Conservation (phyloP, 352 stramenopile species). For the Phytophthora sp. region DNA sequence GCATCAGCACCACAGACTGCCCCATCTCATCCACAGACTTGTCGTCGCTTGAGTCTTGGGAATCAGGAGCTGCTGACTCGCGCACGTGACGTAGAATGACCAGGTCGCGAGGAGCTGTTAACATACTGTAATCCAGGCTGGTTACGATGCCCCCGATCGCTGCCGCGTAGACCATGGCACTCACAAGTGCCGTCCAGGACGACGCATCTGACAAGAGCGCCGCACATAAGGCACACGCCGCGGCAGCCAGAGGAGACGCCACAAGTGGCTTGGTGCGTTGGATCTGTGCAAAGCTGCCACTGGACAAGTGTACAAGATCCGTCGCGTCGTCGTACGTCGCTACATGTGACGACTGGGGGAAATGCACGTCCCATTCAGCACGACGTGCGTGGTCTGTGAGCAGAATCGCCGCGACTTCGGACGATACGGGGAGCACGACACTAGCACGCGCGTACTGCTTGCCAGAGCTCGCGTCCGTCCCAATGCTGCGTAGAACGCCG, state of each 20-base stretch:
- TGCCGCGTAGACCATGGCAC: slow-evolving; percentile 57
- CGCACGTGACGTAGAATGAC: slow-evolving; percentile 80
- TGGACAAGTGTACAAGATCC: slow-evolving; percentile 72
- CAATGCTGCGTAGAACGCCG: slow-evolving; percentile 70
- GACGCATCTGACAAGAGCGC: slow-evolving; percentile 42
- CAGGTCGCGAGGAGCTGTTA: slow-evolving; percentile 65
- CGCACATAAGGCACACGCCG: slow-evolving; percentile 49
- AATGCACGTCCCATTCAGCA: slow-evolving; percentile 82
- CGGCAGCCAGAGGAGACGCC: slow-evolving; percentile 54
- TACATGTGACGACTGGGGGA: slow-evolving; percentile 63
- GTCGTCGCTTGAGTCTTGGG: slow-evolving; percentile 38
- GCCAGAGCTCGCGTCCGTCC: slow-evolving; percentile 40
- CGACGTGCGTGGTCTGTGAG: slow-evolving; percentile 72
- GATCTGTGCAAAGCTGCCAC: slow-evolving; percentile 51
- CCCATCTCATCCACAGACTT: slow-evolving; percentile 55
- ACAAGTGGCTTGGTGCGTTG: slow-evolving; percentile 53
- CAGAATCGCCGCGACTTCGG: slow-evolving; percentile 67
- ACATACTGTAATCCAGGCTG: slow-evolving; percentile 57
- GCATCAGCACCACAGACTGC: slow-evolving; percentile 70
- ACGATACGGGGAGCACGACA: slow-evolving; percentile 66
- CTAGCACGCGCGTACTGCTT: slow-evolving; percentile 68
- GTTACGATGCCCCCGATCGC: slow-evolving; percentile 54
- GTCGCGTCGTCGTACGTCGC: slow-evolving; percentile 80
- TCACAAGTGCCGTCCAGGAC: slow-evolving; percentile 55
- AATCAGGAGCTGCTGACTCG: slow-evolving; percentile 58